Percentiles rank a stretch among this genome's conserved stretches.
phyloP scores from a whole-genome alignment of 208 protist genomes.

The Crithidia sp. region DNA sequence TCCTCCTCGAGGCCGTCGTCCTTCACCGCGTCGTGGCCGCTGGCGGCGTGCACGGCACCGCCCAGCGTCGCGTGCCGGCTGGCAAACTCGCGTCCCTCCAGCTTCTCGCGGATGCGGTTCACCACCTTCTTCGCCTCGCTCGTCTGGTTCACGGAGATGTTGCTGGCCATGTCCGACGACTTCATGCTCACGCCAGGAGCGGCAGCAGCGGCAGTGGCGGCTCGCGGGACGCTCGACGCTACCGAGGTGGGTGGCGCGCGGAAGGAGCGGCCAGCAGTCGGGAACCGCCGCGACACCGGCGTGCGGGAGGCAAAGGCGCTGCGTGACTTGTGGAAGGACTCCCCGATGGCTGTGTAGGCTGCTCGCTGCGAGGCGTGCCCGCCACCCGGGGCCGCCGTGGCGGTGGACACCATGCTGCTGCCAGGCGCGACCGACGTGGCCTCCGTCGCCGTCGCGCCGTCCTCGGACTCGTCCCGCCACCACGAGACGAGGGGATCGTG shows the following conservation, averaged over 20 bases:
- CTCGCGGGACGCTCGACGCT: slow-evolving; percentile 2
- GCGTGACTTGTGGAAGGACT: slow-evolving; percentile 45
- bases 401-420: slow-evolving; percentile 25
- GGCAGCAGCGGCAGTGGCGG: neutral
- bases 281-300: slow-evolving; percentile 19
- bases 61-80: slow-evolving; percentile 25
- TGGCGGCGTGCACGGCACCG: slow-evolving; percentile 6
- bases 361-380: slow-evolving; percentile 33
- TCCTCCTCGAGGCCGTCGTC: slow-evolving; percentile 8
- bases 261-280: slow-evolving; percentile 19
- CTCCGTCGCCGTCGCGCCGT: slow-evolving; percentile 14
- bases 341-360: slow-evolving; percentile 45
- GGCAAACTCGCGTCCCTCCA: slow-evolving; percentile 97
- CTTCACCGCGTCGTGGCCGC: slow-evolving; percentile 17
- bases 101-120: slow-evolving; percentile 97
- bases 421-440: slow-evolving; percentile 12
- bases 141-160: slow-evolving; percentile 67
- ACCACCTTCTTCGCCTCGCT: slow-evolving; percentile 96
- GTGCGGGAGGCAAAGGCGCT: slow-evolving; percentile 33
- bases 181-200: slow-evolving; percentile 11
- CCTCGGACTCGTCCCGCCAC: slow-evolving; percentile 87
- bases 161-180: slow-evolving; percentile 25
- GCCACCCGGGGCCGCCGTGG: slow-evolving; percentile 3
- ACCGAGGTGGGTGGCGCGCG: slow-evolving; percentile 18
- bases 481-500: slow-evolving; percentile 99